Conservation (phyloP, 2,329 filamentous ascomycete species). For the Hymenoscyphus fructigenus region DNA sequence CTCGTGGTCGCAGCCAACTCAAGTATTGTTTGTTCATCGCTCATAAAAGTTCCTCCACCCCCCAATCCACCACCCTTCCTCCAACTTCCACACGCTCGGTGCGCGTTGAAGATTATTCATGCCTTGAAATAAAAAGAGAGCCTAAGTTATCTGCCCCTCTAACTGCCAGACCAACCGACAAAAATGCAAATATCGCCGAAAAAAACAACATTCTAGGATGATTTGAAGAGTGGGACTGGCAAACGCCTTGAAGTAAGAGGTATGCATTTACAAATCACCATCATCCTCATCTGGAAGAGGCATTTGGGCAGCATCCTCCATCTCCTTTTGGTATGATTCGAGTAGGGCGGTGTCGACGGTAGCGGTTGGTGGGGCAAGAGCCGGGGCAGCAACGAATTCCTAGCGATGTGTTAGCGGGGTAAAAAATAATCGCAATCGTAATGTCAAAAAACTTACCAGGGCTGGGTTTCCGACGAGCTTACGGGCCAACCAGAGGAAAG, state of each 20-base stretch:
- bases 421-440: constrained; percentile 25
- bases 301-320: constrained; percentile 74
- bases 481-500: constrained; percentile 97
- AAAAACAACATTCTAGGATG: constrained; percentile 38
- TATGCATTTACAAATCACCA: constrained; percentile 50
- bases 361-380: constrained; percentile 90
- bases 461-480: constrained; percentile 94
- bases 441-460: constrained; percentile 59
- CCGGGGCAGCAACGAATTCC: constrained; percentile 96
- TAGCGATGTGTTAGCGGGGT: constrained; percentile 40
- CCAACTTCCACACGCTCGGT: constrained; percentile 26
- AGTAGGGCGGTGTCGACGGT: constrained; percentile 82
- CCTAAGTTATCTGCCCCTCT: constrained; percentile 32
- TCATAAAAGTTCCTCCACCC: constrained; percentile 26
- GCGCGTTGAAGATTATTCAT: constrained; percentile 28
- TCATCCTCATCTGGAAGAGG: constrained; percentile 96
- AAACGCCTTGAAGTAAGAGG: constrained; percentile 21
- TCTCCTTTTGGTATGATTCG: constrained; percentile 82
- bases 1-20: constrained; percentile 28
- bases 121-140: constrained; percentile 30
- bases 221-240: constrained; percentile 29
- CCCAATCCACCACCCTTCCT: not conserved
- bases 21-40: constrained; percentile 29
- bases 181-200: constrained; percentile 36
- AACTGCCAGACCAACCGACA: constrained; percentile 32